Conservation (phyloP, 2,329 filamentous ascomycete species). For the Aureobasidium zeae region DNA sequence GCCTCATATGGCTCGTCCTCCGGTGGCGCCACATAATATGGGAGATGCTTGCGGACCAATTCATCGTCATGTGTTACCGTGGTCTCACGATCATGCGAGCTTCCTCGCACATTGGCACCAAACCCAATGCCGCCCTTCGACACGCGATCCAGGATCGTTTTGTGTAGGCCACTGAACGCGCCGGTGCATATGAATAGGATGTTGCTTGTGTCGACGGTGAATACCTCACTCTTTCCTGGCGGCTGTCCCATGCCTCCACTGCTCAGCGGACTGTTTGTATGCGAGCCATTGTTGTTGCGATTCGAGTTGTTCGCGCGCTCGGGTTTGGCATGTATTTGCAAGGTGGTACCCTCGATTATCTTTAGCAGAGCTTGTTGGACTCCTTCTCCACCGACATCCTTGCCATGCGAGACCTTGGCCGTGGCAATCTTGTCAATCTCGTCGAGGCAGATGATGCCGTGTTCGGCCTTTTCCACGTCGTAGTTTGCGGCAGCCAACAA, state of each 20-base stretch:
- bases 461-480: conserved; percentile 72
- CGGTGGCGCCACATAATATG: conserved; percentile 40
- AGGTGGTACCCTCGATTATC: conserved; percentile 89
- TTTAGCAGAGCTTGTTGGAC: conserved; percentile 94
- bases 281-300: conserved; percentile 20
- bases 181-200: conserved; percentile 97
- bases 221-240: conserved; percentile 48
- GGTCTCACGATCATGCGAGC: conserved; percentile 46
- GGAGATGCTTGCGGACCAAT: conserved; percentile 33
- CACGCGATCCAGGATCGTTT: conserved; percentile 76
- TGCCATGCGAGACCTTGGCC: conserved; percentile 75
- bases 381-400: conserved; percentile 91
- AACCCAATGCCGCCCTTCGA: conserved; percentile 84
- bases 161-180: conserved; percentile 87
- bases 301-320: conserved; percentile 42
- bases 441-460: conserved; percentile 89
- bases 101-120: conserved; percentile 63
- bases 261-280: conserved; percentile 31
- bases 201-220: conserved; percentile 82
- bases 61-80: conserved; percentile 53
- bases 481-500: conserved; percentile 86
- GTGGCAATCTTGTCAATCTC: conserved; percentile 97
- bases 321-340: conserved; percentile 83
- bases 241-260: conserved; percentile 25
- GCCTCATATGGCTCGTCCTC: conserved; percentile 39